Percentiles rank a stretch among this genome's conserved stretches.
Evolutionary conservation across 2,329 filamentous ascomycete species (phyloP).

Genomic region (Ilyonectria sp.): DNA sequence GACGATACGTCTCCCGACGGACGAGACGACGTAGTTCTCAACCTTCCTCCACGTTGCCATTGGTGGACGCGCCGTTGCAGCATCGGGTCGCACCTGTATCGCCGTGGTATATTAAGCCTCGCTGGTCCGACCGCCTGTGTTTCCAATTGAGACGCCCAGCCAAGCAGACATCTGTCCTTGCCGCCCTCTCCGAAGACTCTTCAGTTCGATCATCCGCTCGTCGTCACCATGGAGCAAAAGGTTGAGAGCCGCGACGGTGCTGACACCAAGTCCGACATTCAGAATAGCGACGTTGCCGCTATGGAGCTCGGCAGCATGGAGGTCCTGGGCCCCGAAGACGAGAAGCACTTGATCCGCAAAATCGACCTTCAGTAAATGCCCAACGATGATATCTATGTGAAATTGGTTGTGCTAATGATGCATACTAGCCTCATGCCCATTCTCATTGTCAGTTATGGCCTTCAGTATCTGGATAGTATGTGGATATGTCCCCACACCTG

Average conservation of each 20-base stretch:
- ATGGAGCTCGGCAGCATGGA: constrained; percentile 13
- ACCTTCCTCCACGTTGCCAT: neutral
- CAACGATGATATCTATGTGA: neutral
- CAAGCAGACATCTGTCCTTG: neutral
- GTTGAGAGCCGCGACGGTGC: neutral
- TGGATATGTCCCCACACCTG: neutral
- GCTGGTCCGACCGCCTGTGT: neutral
- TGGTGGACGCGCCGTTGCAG: neutral
- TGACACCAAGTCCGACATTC: neutral
- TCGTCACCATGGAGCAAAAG: constrained; percentile 17
- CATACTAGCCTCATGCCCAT: constrained; percentile 28
- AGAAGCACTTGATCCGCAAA: constrained; percentile 37
- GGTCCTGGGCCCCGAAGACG: constrained; percentile 24
- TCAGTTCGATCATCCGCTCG: neutral
- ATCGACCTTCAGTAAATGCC: constrained; percentile 33
- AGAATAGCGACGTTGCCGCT: constrained; percentile 14
- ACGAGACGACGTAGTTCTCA: neutral
- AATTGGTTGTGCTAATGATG: neutral
- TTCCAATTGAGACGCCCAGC: neutral
- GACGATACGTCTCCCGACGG: constrained; percentile 1
- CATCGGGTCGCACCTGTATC: neutral
- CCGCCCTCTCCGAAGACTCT: neutral
- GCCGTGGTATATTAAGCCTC: neutral
- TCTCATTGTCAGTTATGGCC: constrained; percentile 31
- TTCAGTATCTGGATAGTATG: constrained; percentile 33